Conservation (phyloP, 2,329 filamentous ascomycete genomes). For the Ceratocystis eucalypticola region DNA sequence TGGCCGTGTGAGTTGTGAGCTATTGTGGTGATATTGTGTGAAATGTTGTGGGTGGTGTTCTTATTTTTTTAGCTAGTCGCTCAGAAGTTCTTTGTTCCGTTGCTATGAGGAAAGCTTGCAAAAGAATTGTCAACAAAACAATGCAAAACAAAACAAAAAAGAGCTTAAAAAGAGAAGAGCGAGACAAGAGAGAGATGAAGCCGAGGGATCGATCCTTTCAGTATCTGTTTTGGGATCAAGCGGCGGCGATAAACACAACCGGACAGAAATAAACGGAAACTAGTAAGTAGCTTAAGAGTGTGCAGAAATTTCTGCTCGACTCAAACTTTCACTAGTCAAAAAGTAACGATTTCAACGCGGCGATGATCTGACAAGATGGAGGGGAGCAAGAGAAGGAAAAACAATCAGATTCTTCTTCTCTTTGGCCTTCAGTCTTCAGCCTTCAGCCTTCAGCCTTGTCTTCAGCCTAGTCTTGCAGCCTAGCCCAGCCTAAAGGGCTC, state of each 20-base stretch:
- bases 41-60: neutral
- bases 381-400: too few relatives aligned
- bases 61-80: neutral
- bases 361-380: too few relatives aligned
- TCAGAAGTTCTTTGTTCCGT: neutral
- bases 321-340: too few relatives aligned
- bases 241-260: neutral
- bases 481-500: too few relatives aligned
- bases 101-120: neutral
- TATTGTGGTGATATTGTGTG: neutral
- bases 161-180: neutral
- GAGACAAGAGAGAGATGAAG: neutral
- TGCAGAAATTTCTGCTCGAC: too few relatives aligned
- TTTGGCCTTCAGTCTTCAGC: too few relatives aligned
- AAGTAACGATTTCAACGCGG: too few relatives aligned
- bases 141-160: conserved; percentile 1
- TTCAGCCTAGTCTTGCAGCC: too few relatives aligned
- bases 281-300: too few relatives aligned
- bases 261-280: too few relatives aligned
- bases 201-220: neutral
- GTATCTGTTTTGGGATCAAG: neutral
- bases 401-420: too few relatives aligned
- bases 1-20: neutral
- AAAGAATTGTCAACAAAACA: neutral
- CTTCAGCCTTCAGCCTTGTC: too few relatives aligned